These are phyloP conservation scores for Pseudocohnilembus persalinus DNA, from an alignment of 169 alveolate species.

Conservation along the genomic window DNA sequence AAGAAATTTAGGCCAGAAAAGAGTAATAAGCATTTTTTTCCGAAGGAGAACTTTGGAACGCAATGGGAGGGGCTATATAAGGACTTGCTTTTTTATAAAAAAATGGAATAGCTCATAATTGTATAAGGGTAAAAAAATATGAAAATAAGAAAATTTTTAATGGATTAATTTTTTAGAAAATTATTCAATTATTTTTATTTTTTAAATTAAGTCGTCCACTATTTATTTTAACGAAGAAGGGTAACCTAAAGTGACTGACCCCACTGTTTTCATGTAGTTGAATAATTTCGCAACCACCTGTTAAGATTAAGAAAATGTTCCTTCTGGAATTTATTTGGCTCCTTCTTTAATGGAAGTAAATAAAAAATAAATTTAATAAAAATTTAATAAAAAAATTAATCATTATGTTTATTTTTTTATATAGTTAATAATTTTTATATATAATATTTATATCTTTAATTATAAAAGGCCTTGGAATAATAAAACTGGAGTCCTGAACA, in stretches of 20 bases:
- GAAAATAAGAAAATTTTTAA: neutral
- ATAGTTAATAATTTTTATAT: too few relatives aligned
- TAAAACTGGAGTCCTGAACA: constrained; percentile 7
- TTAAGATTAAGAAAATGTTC: neutral
- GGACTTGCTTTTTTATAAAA: constrained; percentile 14
- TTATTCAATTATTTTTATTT: too few relatives aligned
- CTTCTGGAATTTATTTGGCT: constrained; percentile 2
- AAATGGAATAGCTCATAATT: constrained; percentile 5
- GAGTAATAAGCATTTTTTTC: neutral
- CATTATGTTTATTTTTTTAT: too few relatives aligned
- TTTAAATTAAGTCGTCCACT: neutral
- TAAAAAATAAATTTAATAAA: too few relatives aligned
- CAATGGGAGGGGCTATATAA: neutral
- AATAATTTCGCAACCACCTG: neutral
- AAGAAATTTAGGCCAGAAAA: neutral
- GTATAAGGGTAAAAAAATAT: constrained; percentile 8
- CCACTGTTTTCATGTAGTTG: neutral
- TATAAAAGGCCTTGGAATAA: neutral
- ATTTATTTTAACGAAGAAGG: neutral
- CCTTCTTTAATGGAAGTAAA: neutral
- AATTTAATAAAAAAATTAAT: too few relatives aligned
- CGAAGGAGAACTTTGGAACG: constrained; percentile 20
- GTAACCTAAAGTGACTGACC: neutral
- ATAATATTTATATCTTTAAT: too few relatives aligned
- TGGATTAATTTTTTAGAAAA: neutral